Evolutionary conservation across 2,329 filamentous ascomycete species (phyloP).

Genomic region (Raffaelea albimanens): DNA sequence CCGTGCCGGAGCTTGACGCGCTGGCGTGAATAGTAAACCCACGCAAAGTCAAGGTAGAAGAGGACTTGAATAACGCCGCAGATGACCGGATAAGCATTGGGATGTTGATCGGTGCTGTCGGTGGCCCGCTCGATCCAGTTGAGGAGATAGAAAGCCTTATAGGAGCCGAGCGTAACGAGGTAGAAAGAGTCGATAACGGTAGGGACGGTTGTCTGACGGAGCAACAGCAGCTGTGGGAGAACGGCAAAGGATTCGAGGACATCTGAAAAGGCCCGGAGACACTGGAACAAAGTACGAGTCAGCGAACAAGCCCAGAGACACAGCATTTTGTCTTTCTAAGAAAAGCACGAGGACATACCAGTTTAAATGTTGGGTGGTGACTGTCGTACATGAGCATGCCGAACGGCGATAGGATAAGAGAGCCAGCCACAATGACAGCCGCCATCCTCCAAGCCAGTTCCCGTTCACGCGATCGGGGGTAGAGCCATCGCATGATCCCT

Average conservation of each 20-base stretch:
- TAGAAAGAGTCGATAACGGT: conserved; percentile 98
- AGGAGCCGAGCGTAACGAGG: conserved; percentile 75
- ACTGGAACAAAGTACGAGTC: conserved; percentile 32
- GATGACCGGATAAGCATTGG: conserved; percentile 66
- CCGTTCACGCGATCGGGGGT: conserved; percentile 76
- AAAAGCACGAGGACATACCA: conserved; percentile 31
- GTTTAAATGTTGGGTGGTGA: conserved; percentile 37
- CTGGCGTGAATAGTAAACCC: conserved; percentile 92
- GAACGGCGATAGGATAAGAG: conserved; percentile 61
- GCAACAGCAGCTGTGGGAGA: conserved; percentile 80
- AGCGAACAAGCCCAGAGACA: conserved; percentile 13
- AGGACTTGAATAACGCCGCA: conserved; percentile 86
- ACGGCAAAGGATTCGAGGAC: conserved; percentile 88
- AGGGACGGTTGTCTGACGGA: conserved; percentile 89
- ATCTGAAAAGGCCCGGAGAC: conserved; percentile 80
- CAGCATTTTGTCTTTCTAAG: no score
- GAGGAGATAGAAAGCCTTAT: conserved; percentile 79
- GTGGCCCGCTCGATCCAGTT: conserved; percentile 75
- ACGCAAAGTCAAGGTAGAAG: conserved; percentile 88
- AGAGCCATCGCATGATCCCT: conserved; percentile 77
- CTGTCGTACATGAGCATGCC: conserved; percentile 58
- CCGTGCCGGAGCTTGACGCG: conserved; percentile 86
- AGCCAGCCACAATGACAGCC: conserved; percentile 55
- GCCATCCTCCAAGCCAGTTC: conserved; percentile 94
- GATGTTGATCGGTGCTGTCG: conserved; percentile 46